phyloP scores from a whole-genome alignment of 2,329 filamentous ascomycete species.

The Trichoderma sp. region DNA sequence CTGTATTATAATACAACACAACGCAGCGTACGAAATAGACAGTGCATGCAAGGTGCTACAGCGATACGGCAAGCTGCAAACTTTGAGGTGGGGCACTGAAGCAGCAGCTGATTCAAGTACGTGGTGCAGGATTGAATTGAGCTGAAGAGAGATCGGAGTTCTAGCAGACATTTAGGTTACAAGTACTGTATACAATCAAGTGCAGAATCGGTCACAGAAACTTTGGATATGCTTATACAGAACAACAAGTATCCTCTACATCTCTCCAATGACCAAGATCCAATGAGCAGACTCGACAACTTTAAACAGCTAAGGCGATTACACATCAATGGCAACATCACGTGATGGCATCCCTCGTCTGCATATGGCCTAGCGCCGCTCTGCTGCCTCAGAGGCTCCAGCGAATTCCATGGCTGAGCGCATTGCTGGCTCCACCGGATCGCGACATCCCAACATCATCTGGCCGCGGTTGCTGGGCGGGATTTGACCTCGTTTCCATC shows the following conservation, averaged over 20 bases:
- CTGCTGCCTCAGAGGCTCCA: not conserved
- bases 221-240: not conserved
- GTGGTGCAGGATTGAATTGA: not conserved
- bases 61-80: not conserved
- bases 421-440: slow-evolving; percentile 21
- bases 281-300: not conserved
- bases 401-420: slow-evolving; percentile 17
- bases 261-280: not conserved
- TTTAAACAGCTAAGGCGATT: not conserved
- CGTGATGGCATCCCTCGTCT: not conserved
- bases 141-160: too few relatives aligned
- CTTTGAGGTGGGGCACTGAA: not conserved
- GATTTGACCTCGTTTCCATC: slow-evolving; percentile 21
- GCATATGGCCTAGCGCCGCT: not conserved
- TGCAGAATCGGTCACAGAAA: not conserved
- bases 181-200: not conserved
- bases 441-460: slow-evolving; percentile 21
- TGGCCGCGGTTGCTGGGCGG: slow-evolving; percentile 21
- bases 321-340: not conserved
- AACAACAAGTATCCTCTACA: not conserved
- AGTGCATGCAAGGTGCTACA: not conserved
- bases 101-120: not conserved
- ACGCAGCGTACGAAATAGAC: not conserved
- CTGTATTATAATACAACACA: too few relatives aligned
- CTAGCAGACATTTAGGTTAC: too few relatives aligned